Conservation (phyloP, 2,329 filamentous ascomycete species). For the Sphaerulina musiva region DNA sequence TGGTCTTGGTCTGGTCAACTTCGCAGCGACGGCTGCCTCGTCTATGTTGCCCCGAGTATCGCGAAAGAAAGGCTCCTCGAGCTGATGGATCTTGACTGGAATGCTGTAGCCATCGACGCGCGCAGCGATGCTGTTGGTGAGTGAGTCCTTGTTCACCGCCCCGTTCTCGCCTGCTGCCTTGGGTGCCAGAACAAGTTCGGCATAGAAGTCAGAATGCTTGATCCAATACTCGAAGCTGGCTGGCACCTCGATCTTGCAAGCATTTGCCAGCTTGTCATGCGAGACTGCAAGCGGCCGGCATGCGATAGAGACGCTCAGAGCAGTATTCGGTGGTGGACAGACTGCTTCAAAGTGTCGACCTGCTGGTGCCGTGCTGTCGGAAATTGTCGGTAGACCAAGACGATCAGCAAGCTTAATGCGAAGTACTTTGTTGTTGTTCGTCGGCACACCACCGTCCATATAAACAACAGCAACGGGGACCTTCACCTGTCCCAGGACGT, state of each 20-base stretch:
- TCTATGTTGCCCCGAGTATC: constrained; percentile 24
- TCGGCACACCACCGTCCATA: constrained; percentile 51
- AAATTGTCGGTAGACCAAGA: constrained; percentile 41
- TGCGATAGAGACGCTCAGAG: constrained; percentile 40
- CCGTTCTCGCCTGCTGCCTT: constrained; percentile 7
- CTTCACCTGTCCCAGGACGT: constrained; percentile 48
- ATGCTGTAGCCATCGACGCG: constrained; percentile 28
- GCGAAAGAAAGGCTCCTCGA: constrained; percentile 27
- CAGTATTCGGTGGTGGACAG: constrained; percentile 46
- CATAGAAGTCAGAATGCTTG: constrained; percentile 27
- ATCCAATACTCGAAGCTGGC: constrained; percentile 25
- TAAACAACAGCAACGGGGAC: constrained; percentile 49
- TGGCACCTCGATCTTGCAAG: constrained; percentile 18
- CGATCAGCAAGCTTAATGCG: constrained; percentile 49
- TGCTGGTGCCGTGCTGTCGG: constrained; percentile 41
- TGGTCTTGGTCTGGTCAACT: constrained; percentile 10
- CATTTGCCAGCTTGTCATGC: constrained; percentile 15
- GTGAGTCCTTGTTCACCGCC: constrained; percentile 6
- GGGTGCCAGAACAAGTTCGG: constrained; percentile 34
- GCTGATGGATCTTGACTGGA: constrained; percentile 25
- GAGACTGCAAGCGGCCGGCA: constrained; percentile 15
- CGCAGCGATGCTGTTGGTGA: constrained; percentile 19
- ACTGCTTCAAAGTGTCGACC: constrained; percentile 46
- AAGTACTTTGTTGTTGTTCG: constrained; percentile 54
- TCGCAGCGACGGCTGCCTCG: constrained; percentile 10